phyloP scores from a whole-genome alignment of 768 basidiomycete genomes.

The Termitomyces sp. region DNA sequence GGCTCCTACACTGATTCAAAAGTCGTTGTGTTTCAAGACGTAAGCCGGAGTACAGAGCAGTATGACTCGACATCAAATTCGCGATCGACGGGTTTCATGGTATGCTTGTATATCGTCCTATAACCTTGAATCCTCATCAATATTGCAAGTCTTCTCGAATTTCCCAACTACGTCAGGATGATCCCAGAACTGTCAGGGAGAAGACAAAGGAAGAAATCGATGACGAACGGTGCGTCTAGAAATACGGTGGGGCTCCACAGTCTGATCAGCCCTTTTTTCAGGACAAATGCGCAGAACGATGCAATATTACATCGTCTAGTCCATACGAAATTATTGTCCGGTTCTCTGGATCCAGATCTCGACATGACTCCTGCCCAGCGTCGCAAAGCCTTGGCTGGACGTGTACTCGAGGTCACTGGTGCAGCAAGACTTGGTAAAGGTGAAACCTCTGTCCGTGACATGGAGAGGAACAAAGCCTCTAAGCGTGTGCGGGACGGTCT shows the following conservation, averaged over 20 bases:
- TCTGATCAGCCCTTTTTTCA: constrained; percentile 24
- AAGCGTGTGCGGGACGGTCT: constrained; percentile 75
- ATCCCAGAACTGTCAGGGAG: constrained; percentile 17
- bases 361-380: constrained; percentile 63
- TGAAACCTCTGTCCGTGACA: constrained; percentile 54
- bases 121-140: constrained; percentile 24
- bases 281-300: constrained; percentile 77
- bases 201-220: constrained; percentile 41
- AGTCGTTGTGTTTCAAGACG: constrained; percentile 58
- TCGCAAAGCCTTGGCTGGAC: constrained; percentile 73
- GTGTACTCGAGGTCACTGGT: constrained; percentile 71
- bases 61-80: constrained; percentile 31
- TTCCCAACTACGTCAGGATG: constrained; percentile 48
- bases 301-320: constrained; percentile 73
- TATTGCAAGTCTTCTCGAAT: constrained; percentile 66
- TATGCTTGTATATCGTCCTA: constrained; percentile 26
- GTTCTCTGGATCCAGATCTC: constrained; percentile 62
- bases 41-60: background rate
- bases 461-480: constrained; percentile 67
- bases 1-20: constrained; percentile 31
- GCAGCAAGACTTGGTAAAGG: constrained; percentile 72
- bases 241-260: background rate
- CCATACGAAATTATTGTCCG: constrained; percentile 77
- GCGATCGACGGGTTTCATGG: constrained; percentile 75
- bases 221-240: constrained; percentile 47